Conservation (phyloP, 1,284 basidiomycete genomes). For the Cerioporus squamosus region DNA sequence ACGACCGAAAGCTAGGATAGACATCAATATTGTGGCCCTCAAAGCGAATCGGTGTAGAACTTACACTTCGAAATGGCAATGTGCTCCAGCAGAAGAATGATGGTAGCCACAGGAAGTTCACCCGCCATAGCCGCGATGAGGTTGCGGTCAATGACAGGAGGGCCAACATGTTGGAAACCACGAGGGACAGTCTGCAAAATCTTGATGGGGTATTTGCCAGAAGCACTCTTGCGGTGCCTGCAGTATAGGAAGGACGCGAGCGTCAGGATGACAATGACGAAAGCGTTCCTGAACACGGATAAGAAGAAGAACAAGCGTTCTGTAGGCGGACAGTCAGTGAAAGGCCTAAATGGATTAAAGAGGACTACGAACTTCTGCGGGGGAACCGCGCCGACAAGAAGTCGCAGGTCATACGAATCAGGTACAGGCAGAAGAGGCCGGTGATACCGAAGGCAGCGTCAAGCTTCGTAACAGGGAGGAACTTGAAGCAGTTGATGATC, state of each 20-base stretch:
- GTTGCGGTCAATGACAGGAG: conserved; percentile 65
- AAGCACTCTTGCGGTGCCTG: conserved; percentile 58
- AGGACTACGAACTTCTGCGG: conserved; percentile 49
- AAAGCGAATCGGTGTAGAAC: conserved; percentile 24
- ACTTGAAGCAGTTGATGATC: conserved; percentile 91
- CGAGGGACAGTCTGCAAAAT: conserved; percentile 86
- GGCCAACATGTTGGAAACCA: conserved; percentile 80
- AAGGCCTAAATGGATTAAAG: neutral
- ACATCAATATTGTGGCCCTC: neutral
- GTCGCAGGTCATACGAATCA: conserved; percentile 71
- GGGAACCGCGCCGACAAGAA: conserved; percentile 71
- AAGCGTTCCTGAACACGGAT: conserved; percentile 83
- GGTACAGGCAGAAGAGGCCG: conserved; percentile 77
- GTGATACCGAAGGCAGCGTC: conserved; percentile 93
- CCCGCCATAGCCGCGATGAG: conserved; percentile 76
- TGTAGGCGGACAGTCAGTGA: conserved; percentile 27
- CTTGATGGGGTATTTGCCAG: conserved; percentile 83
- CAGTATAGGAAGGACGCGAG: conserved; percentile 86
- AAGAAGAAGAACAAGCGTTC: conserved; percentile 90
- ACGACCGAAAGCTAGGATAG: conserved; percentile 83
- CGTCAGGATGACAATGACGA: conserved; percentile 86
- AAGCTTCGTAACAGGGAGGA: conserved; percentile 69
- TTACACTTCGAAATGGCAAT: conserved; percentile 93
- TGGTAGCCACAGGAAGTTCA: conserved; percentile 90
- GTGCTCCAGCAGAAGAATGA: conserved; percentile 95